Conservation (phyloP, 768 basidiomycete genomes). For the Mycena belliarum region DNA sequence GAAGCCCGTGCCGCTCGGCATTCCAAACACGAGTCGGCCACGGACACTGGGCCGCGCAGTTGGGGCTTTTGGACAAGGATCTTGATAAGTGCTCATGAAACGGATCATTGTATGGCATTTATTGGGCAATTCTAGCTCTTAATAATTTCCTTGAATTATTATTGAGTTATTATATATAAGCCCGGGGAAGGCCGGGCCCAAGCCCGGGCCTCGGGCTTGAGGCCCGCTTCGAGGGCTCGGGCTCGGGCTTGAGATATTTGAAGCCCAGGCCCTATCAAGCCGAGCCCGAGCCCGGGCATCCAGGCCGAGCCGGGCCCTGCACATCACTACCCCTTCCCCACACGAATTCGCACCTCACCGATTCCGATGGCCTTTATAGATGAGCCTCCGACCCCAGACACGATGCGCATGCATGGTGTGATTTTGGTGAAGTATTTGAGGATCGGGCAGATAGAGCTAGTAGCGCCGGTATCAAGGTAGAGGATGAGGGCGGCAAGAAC, state of each 20-base stretch:
- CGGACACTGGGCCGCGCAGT: too few relatives aligned
- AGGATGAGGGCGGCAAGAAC: too few relatives aligned
- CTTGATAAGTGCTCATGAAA: too few relatives aligned
- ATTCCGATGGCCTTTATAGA: not conserved
- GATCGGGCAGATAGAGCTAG: not conserved
- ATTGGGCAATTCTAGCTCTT: too few relatives aligned
- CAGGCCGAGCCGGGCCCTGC: not conserved
- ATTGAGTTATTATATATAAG: too few relatives aligned
- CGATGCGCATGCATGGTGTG: not conserved
- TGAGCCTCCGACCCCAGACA: not conserved
- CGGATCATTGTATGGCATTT: too few relatives aligned
- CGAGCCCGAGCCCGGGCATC: not conserved
- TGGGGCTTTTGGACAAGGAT: too few relatives aligned
- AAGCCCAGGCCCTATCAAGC: not conserved
- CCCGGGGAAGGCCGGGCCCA: not conserved
- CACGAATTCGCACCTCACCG: not conserved
- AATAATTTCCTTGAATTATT: too few relatives aligned
- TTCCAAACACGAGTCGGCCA: too few relatives aligned
- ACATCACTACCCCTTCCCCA: not conserved
- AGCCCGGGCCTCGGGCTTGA: not conserved
- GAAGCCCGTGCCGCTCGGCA: too few relatives aligned
- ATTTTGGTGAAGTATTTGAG: not conserved
- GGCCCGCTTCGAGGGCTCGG: not conserved
- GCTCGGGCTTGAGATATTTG: not conserved
- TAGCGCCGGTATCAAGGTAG: not conserved